Conservation (phyloP, 1,284 basidiomycete species). For the Termitomyces sp. region DNA sequence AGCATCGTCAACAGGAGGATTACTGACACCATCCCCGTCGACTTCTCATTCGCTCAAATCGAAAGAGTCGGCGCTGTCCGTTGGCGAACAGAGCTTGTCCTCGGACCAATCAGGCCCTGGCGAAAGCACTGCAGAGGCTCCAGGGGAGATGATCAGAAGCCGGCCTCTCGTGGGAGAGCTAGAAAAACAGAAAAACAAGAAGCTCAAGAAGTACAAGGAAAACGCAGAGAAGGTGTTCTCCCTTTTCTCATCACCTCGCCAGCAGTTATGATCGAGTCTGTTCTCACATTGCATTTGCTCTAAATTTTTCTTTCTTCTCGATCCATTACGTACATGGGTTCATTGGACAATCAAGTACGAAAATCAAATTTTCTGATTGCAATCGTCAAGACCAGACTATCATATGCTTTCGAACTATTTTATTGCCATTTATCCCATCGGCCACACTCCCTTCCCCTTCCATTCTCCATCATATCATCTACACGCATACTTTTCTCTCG, state of each 20-base stretch:
- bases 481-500: slow-evolving; percentile 10
- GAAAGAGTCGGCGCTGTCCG: slow-evolving; percentile 69
- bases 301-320: slow-evolving; percentile 9
- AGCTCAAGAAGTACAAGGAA: slow-evolving; percentile 77
- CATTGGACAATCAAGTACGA: slow-evolving; percentile 9
- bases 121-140: slow-evolving; percentile 28
- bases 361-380: slow-evolving; percentile 16
- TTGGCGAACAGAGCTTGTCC: slow-evolving; percentile 60
- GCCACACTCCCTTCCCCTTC: slow-evolving; percentile 4
- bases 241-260: slow-evolving; percentile 56
- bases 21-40: slow-evolving; percentile 58
- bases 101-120: slow-evolving; percentile 66
- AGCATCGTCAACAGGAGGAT: slow-evolving; percentile 45
- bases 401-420: slow-evolving; percentile 20
- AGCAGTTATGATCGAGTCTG: slow-evolving; percentile 19
- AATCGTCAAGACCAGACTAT: slow-evolving; percentile 13
- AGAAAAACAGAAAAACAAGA: slow-evolving; percentile 60
- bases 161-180: slow-evolving; percentile 30
- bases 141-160: slow-evolving; percentile 27
- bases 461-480: slow-evolving; percentile 12
- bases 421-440: slow-evolving; percentile 18
- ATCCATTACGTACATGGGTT: slow-evolving; percentile 8
- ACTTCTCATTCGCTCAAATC: slow-evolving; percentile 68
- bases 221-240: slow-evolving; percentile 78
- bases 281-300: slow-evolving; percentile 2